These are phyloP conservation scores for Trypanosoma vivax DNA, from an alignment of 208 protist genomes.

Conservation along the genomic window DNA sequence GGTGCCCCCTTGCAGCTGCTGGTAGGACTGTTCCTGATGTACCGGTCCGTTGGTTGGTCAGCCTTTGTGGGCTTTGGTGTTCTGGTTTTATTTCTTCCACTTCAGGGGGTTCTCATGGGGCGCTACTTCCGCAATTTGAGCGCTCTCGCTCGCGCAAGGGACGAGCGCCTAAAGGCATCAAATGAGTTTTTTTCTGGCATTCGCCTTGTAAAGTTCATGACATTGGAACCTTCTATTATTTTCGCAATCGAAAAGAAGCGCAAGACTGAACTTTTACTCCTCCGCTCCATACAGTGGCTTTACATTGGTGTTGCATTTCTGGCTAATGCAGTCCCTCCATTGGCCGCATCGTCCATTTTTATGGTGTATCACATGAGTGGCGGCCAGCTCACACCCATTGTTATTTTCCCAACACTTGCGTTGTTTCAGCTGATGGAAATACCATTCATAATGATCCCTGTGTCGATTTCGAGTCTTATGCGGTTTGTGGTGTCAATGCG, in stretches of 20 bases:
- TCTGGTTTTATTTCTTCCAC: constrained; percentile 57
- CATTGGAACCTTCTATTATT: constrained; percentile 75
- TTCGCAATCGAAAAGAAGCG: constrained; percentile 23
- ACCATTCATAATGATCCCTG: constrained; percentile 73
- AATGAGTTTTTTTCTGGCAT: constrained; percentile 92
- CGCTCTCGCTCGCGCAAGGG: constrained; percentile 38
- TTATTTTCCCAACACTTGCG: constrained; percentile 75
- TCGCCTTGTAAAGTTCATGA: constrained; percentile 91
- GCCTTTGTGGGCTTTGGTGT: constrained; percentile 63
- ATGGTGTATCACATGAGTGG: constrained; percentile 27
- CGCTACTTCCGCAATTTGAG: constrained; percentile 18
- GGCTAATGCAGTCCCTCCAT: constrained; percentile 27
- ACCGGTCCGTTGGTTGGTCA: constrained; percentile 46
- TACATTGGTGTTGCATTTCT: constrained; percentile 25
- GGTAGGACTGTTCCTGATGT: constrained; percentile 38
- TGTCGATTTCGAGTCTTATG: constrained; percentile 45
- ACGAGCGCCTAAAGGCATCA: constrained; percentile 82
- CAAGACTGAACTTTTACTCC: constrained; percentile 16
- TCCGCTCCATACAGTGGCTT: constrained; percentile 9
- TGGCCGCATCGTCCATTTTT: constrained; percentile 29
- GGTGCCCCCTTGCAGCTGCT: constrained; percentile 58
- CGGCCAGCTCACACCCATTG: constrained; percentile 42
- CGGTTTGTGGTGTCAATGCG: constrained; percentile 69
- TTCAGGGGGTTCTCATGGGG: constrained; percentile 49
- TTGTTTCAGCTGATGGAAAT: constrained; percentile 72